phyloP scores from a whole-genome alignment of 257 asterid genomes.

The Paulownia fortunei region DNA sequence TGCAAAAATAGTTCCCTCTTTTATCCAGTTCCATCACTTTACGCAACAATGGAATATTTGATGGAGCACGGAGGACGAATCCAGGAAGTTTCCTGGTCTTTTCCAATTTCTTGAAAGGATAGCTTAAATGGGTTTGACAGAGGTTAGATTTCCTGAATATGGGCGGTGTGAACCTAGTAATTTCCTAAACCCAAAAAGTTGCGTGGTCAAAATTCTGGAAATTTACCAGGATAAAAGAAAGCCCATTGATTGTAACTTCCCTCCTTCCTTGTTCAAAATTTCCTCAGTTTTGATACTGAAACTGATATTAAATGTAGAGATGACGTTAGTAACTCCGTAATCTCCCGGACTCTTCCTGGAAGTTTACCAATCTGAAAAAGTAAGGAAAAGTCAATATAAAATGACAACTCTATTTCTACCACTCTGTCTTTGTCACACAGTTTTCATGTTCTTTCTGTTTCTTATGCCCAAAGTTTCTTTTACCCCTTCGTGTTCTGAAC shows the following conservation, averaged over 20 bases:
- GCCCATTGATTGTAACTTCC: background rate
- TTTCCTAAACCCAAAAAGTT: background rate
- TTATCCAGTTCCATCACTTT: no score
- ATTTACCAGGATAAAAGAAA: background rate
- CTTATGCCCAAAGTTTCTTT: background rate
- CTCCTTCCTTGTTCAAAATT: background rate
- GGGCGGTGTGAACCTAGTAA: background rate
- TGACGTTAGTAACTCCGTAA: background rate
- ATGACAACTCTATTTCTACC: background rate
- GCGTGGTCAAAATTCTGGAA: background rate
- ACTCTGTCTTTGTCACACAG: background rate
- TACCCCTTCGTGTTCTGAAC: background rate
- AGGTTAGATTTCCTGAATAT: background rate
- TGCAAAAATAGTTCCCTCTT: no score
- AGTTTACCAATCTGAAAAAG: background rate
- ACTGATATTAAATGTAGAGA: background rate
- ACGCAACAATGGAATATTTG: no score
- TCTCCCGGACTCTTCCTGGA: background rate
- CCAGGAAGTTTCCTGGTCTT: no score
- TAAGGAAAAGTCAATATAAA: background rate
- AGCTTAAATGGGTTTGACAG: no score
- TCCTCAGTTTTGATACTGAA: background rate
- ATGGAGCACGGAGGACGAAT: no score
- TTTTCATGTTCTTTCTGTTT: background rate
- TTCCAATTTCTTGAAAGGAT: no score